Evolutionary conservation across 805 yeast genomes (phyloP).

Genomic region (Middelhovenomyces tepae): DNA sequence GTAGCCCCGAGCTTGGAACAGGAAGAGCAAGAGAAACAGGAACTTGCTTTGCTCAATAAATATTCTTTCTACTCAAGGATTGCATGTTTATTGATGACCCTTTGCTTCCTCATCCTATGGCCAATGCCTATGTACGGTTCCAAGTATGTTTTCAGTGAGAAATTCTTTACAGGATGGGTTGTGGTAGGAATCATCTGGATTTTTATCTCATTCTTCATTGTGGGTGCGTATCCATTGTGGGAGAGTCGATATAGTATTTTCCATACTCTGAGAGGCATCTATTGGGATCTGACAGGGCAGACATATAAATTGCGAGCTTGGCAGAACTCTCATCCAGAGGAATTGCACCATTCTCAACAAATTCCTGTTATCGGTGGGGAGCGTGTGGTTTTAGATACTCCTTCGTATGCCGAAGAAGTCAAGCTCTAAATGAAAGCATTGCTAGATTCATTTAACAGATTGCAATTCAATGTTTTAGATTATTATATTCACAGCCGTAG

Average conservation of each 20-base stretch:
- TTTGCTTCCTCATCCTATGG: constrained; percentile 66
- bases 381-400: background rate
- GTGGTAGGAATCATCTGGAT: constrained; percentile 76
- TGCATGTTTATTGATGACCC: constrained; percentile 51
- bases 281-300: constrained; percentile 81
- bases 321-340: constrained; percentile 68
- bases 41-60: constrained; percentile 41
- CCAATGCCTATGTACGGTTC: constrained; percentile 94
- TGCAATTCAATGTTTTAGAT: no score
- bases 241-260: constrained; percentile 65
- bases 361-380: constrained; percentile 1
- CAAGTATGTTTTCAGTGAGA: constrained; percentile 62
- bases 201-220: constrained; percentile 43
- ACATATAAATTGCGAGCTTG: constrained; percentile 61
- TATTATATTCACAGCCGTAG: no score
- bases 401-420: background rate
- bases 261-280: constrained; percentile 63
- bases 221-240: constrained; percentile 58
- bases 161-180: constrained; percentile 85
- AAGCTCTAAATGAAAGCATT: background rate
- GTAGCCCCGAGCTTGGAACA: constrained; percentile 29
- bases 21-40: constrained; percentile 33
- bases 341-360: constrained; percentile 38
- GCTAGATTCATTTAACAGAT: no score
- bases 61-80: constrained; percentile 55